Percentiles rank a stretch among this genome's conserved stretches.
These are phyloP conservation scores for Thielaviopsis punctulata DNA, from an alignment of 2,329 filamentous ascomycete genomes.

Conservation along the genomic window DNA sequence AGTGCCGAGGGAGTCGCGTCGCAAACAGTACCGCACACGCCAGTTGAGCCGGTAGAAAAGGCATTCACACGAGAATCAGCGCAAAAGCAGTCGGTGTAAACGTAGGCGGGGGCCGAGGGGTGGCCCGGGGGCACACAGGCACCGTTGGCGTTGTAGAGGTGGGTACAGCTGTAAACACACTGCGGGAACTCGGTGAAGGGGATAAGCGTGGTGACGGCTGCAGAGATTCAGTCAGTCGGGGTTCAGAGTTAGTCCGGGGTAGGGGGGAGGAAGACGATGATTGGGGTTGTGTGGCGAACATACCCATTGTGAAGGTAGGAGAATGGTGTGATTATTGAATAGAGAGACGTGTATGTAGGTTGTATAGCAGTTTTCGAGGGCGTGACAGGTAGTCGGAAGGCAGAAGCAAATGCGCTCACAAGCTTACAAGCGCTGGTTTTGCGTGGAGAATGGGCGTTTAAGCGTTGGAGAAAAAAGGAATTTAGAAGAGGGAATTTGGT, in stretches of 20 bases:
- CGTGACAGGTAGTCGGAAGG: background rate
- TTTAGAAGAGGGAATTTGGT: background rate
- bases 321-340: background rate
- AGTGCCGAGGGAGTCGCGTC: slow-evolving; percentile 25
- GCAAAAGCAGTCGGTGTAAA: slow-evolving; percentile 61
- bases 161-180: slow-evolving; percentile 42
- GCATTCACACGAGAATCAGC: slow-evolving; percentile 38
- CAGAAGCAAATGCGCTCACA: background rate
- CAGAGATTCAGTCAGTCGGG: background rate
- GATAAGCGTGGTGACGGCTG: slow-evolving; percentile 31
- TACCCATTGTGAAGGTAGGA: background rate
- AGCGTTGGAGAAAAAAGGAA: background rate
- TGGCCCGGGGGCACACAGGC: slow-evolving; percentile 44
- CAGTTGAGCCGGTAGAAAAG: slow-evolving; percentile 37
- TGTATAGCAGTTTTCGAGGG: background rate
- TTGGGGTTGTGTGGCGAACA: background rate
- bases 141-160: slow-evolving; percentile 52
- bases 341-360: background rate
- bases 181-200: slow-evolving; percentile 41
- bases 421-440: background rate
- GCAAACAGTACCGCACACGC: slow-evolving; percentile 47
- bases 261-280: background rate
- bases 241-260: background rate
- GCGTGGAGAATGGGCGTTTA: background rate
- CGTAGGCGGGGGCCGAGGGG: slow-evolving; percentile 26